Evolutionary conservation across 768 basidiomycete species (phyloP), one percentile per base, ranked within the genome.

Genomic region (Phanerochaete sordida): DNA sequence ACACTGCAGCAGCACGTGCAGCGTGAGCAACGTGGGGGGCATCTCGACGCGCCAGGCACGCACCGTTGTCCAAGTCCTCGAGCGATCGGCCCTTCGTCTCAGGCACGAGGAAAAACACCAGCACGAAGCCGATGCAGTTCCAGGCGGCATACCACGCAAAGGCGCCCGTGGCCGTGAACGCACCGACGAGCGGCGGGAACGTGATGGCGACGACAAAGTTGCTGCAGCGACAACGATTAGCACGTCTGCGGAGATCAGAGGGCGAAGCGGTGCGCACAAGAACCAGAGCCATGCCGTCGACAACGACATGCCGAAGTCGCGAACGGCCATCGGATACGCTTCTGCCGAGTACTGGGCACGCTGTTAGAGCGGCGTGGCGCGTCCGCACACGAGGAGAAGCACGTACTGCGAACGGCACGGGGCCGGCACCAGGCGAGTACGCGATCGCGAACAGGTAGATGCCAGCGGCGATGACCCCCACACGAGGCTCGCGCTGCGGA

Each of bases 401-500:
- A n/a, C 39, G 39, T 12, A 43, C 39, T 19, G 51, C 23, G 33
- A 52, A 52, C 31, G 51, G 51, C 30, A 52, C 51, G 16, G 51
- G 51, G 30, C 51, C 51, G 13, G 26, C 51, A 23, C 51, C 51
- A 23, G 31, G 51, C 1, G 51, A 52, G 13, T 52, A 52, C 31
- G 51, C 30, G 21, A 52, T 52, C 15, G 30, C 21, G 33, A 52
- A 52, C 30, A 52, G 30, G 21, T 52, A 52, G 21, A 52, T 52
- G 19, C 51, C 51, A 5, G 30, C 12, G 13, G 51, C 51, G 51
- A 52, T 30, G 30, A 52, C 45, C 2, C 71, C 82, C 45, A 84
- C 61, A 45, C 81, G 80, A 9, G 76, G 77, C 9, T 71, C 66
- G 9, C 49, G 57, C 33, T 62, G 59, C 4, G 79, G 79, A 51